phyloP scores from a whole-genome alignment of 768 basidiomycete genomes.

The Suillus alpinus region DNA sequence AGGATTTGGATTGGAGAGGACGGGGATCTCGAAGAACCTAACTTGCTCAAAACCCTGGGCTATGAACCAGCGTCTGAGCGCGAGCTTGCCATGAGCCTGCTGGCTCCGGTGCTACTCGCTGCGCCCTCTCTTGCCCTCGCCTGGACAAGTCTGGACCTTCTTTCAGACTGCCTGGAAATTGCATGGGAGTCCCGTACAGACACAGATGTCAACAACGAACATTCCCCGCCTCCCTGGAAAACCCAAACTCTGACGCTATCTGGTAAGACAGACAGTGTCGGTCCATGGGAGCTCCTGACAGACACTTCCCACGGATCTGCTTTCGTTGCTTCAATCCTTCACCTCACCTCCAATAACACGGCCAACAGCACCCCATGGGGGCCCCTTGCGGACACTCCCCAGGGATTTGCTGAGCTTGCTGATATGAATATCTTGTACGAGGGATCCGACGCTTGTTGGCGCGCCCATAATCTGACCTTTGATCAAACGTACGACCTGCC shows the following conservation, averaged over 20 bases:
- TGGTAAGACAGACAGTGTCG: conserved; percentile 17
- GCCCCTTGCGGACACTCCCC: no score
- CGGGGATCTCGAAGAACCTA: conserved; percentile 6
- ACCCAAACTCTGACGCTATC: conserved; percentile 27
- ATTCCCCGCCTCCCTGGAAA: conserved; percentile 23
- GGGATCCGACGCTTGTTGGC: no score
- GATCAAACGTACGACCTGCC: no score
- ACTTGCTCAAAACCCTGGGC: conserved; percentile 6
- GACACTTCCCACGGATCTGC: conserved; percentile 28
- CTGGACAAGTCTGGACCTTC: conserved; percentile 28
- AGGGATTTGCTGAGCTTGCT: no score
- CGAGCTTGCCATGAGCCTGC: conserved; percentile 20
- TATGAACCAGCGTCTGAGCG: neutral
- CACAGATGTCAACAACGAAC: neutral
- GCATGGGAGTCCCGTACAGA: conserved; percentile 7
- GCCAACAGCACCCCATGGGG: no score
- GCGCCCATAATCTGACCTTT: no score
- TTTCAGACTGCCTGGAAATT: conserved; percentile 30
- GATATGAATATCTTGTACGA: no score
- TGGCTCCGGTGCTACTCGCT: conserved; percentile 4
- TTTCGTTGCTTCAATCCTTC: conserved; percentile 34
- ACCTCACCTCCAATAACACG: neutral
- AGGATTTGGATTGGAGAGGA: conserved; percentile 34
- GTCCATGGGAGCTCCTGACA: conserved; percentile 13
- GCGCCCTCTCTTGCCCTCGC: conserved; percentile 28